These are phyloP conservation scores for Rossbeevera mucosa DNA, from an alignment of 768 basidiomycete species.

Conservation along the genomic window DNA sequence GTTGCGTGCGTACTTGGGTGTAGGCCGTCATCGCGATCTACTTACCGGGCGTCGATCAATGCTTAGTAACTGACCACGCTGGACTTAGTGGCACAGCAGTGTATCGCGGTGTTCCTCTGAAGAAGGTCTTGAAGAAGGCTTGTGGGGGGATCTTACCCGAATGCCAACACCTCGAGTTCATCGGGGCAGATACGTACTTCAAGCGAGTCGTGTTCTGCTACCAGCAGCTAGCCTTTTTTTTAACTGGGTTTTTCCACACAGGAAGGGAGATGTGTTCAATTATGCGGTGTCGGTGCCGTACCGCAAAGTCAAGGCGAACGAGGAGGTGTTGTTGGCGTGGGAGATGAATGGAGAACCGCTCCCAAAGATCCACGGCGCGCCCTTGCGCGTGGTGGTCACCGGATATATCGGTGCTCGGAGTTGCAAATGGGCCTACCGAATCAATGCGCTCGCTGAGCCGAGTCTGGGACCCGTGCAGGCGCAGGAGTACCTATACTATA, in stretches of 20 bases:
- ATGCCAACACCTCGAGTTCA: slow-evolving; percentile 49
- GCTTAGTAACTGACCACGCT: neutral
- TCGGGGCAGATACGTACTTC: slow-evolving; percentile 56
- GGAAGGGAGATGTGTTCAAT: slow-evolving; percentile 37
- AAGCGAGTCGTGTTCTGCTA: slow-evolving; percentile 32
- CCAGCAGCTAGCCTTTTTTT: neutral
- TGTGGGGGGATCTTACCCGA: slow-evolving; percentile 48
- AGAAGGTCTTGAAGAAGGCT: slow-evolving; percentile 49
- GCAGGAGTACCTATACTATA: slow-evolving; percentile 53
- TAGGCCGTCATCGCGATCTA: neutral
- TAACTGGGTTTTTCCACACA: slow-evolving; percentile 10
- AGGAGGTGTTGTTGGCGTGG: slow-evolving; percentile 38
- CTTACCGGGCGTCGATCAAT: neutral
- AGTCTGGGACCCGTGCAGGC: slow-evolving; percentile 50
- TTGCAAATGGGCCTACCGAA: slow-evolving; percentile 50
- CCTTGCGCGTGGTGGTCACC: slow-evolving; percentile 46
- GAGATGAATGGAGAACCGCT: slow-evolving; percentile 24
- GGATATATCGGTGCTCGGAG: slow-evolving; percentile 54
- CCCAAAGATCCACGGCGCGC: slow-evolving; percentile 48
- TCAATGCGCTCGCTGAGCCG: slow-evolving; percentile 46
- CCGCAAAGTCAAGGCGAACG: slow-evolving; percentile 43
- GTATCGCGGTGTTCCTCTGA: slow-evolving; percentile 49
- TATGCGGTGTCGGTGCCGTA: slow-evolving; percentile 48
- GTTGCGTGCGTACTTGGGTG: neutral
- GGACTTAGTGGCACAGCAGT: slow-evolving; percentile 44